Evolutionary conservation across 2,329 filamentous ascomycete species (phyloP), one percentile per base, ranked within the genome.

Genomic region (Penicillium fuscoglaucum): DNA sequence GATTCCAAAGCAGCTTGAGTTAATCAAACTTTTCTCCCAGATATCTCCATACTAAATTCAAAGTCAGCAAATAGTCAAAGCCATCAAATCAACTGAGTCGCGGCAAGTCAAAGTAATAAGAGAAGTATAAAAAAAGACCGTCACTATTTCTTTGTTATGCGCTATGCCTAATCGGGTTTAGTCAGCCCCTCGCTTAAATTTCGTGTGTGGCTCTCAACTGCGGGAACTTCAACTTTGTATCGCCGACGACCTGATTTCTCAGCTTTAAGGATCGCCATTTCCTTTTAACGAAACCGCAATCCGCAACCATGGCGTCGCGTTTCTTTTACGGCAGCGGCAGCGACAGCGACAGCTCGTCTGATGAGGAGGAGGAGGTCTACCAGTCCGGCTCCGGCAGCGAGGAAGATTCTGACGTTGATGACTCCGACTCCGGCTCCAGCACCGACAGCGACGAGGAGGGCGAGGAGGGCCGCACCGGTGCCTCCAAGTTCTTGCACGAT

Each of bases 251-350:
- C 61, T 62, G 54, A 60, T 49, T 55, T 53, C 63, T 61, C 61
- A 65, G 65, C 61, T 58, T 56, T 44, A 60, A 60, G 66, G 63
- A 60, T 61, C 61, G 54, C 55, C 57, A 58, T 54, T 52, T 62
- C 50, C 49, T 50, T 35, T 62, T 44, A 52, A 48, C 58, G 57
- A 58, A 61, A 61, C 58, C 57, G 50, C 21, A 55, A 65, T 57
- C 67, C 67, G 68, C 76, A 81, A 90, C 10, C 43, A 58, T 74
- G 63, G 95, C 93, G 90, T 98, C 95, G 85, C 90, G 92, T 82
- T 99, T 98, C 81, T 98, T 98, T 85, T 90, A 91, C 79, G 90
- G 90, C 77, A 90, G 89, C 82, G 93, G 96, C 80, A 97, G 93
- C 87, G 96, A 93, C 74, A 91, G 87, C 83, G 93, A 97, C 82